Evolutionary conservation across 257 asterid species (phyloP), one percentile per base, ranked within the genome.

Genomic region (Rhazya stricta): DNA sequence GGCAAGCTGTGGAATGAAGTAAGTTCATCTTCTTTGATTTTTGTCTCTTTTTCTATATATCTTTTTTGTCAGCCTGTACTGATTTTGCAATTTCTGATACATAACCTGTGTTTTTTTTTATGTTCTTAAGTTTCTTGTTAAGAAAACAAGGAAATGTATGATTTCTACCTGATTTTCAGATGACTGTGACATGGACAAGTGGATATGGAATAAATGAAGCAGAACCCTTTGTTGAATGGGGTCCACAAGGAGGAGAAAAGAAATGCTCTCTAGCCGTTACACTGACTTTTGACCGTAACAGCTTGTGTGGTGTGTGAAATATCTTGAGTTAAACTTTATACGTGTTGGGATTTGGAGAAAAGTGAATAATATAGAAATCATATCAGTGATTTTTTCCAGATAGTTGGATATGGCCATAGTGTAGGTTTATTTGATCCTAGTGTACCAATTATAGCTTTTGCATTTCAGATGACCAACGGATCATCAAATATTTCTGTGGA

Each of bases 151-250:
- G 46, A 58, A 66, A 67, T 29, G 58, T 19, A 58, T 25, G 30
- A 56, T 79, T 80, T 63, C 27, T 21, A 70, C 75, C 72, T 83
- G 76, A 50, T 78, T 19, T 71, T 67, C 86, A 92, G 98, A 93
- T 91, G 97, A 87, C 97, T 19, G 89, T 93, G 36, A 93, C 97
- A 27, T 93, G 98, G 98, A 91, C 98, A 3, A 93, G 98, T 74
- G 97, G 98, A 42, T 89, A 87, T 46, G 85, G 71, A 77, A 80
- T 84, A 63, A 79, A 72, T 48, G 86, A 67, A 74, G 94, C 96
- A 46, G 83, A 86, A 63, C 96, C 98, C 1, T 86, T 93, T 54
- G 86, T 93, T 27, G 85, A 89, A 67, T 91, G 97, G 98, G 97
- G 96, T 56, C 91, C 79, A 6, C 82, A 86, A 72, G 91, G 92